Percentiles rank a stretch among this genome's conserved stretches.
Conservation (phyloP, 2,329 filamentous ascomycete species). For the Ceratocystiopsis sp. region DNA sequence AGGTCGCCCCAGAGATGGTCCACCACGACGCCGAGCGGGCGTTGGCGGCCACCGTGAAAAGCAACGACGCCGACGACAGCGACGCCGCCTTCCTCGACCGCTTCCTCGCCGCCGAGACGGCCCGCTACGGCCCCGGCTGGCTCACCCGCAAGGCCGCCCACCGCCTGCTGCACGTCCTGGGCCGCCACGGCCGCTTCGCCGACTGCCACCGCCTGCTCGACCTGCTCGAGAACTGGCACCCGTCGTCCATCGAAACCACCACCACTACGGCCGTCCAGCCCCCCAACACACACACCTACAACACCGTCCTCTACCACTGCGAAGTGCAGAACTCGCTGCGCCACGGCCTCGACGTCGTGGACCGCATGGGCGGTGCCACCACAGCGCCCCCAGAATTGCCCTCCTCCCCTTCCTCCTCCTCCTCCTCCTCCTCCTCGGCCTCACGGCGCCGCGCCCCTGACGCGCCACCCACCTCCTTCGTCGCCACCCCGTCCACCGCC, state of each 20-base stretch:
- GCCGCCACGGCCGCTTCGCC: conserved; percentile 20
- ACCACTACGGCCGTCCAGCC: not conserved
- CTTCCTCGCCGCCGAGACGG: conserved; percentile 24
- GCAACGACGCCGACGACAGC: conserved; percentile 17
- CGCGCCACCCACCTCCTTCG: too few relatives aligned
- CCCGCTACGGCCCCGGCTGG: conserved; percentile 30
- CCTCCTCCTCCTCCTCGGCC: not conserved
- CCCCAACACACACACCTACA: conserved; percentile 19
- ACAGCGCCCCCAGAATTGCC: not conserved
- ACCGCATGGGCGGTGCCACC: conserved; percentile 10
- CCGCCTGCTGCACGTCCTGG: conserved; percentile 24
- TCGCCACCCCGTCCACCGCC: conserved; percentile 1
- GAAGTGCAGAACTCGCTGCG: conserved; percentile 10
- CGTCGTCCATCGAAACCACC: too few relatives aligned
- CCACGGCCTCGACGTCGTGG: conserved; percentile 11
- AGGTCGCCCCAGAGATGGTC: conserved; percentile 26
- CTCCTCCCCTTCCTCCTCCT: not conserved
- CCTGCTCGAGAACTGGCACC: conserved; percentile 10
- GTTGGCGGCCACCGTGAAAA: not conserved
- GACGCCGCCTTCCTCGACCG: conserved; percentile 10
- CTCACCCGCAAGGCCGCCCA: conserved; percentile 20
- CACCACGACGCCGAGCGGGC: conserved; percentile 25
- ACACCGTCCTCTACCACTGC: conserved; percentile 16
- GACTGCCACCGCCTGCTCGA: conserved; percentile 17
- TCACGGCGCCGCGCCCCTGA: too few relatives aligned